Evolutionary conservation across 2,329 filamentous ascomycete genomes (phyloP), one percentile per base, ranked within the genome.

Genomic region (Aspergillus ruber): DNA sequence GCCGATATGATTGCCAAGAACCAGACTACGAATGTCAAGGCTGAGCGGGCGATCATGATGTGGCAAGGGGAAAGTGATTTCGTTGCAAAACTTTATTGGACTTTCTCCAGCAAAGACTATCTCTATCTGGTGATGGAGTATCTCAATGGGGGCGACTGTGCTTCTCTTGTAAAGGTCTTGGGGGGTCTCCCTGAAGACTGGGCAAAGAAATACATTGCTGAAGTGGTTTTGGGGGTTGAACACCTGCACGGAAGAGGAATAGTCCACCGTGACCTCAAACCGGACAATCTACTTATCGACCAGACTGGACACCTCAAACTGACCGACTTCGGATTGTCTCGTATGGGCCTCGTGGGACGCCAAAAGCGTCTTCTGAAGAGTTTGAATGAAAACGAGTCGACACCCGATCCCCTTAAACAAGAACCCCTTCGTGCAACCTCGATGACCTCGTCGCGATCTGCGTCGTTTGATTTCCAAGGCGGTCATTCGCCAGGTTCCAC

Each of bases 1-100:
- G 90, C 93, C n/a, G 93, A 98, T 74, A 98, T 98, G 93, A 89
- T 98, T 53, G 93, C 93, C 52, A 98, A 98, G 71, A 98, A 98
- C 66, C 93, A 98, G 66, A 90, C 98, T 58, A 95, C 93, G 57
- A 98, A 98, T 63, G 93, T 98, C 62, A 97, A 98, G 70, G 93
- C 94, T 7, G 93, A 98, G 70, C 82, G 93, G 56, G 94, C 94
- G 18, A 98, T 98, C 64, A 97, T 98, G 93, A 98, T 98, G 93
- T 97, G 93, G 88, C 93, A 98, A 72, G 93, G 93, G 18, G 90
- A 97, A 68, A 98, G 94, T 66, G 93, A 98, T 50, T 98, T 98
- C 66, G 93, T 98, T 49, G 93, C 93, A 21, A 98, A 98, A 73
- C 79, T 98, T 10, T 98, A 97, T 72, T 98, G 94, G 94, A 98